Evolutionary conservation across 345 rosid genomes (phyloP).

Genomic region (Sisymbrium irio): DNA sequence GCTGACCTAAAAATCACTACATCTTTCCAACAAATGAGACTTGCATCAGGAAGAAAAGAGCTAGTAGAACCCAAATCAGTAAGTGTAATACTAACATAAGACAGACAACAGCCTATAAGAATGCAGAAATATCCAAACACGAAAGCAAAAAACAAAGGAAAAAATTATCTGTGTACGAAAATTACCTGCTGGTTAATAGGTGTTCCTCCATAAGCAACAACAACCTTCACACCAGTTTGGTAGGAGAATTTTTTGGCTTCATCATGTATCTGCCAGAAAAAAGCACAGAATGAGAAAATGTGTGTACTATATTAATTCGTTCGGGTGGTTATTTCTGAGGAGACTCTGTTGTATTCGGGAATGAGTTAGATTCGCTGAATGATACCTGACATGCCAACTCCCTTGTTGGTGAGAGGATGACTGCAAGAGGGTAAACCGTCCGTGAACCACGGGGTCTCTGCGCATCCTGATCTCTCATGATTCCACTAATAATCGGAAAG

Average conservation of each 20-base stretch:
- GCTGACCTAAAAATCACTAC: background rate
- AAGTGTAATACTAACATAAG: background rate
- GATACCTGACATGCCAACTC: constrained; percentile 90
- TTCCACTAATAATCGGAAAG: constrained; percentile 94
- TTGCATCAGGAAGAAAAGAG: constrained; percentile 1
- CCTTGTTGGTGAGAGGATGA: constrained; percentile 96
- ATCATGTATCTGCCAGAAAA: constrained; percentile 75
- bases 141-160: constrained; percentile 3
- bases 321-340: background rate
- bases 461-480: constrained; percentile 59
- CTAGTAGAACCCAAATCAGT: constrained; percentile 10
- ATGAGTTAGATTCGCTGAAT: background rate
- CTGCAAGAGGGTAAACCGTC: constrained; percentile 86
- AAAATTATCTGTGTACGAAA: background rate
- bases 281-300: background rate
- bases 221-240: constrained; percentile 98
- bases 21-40: background rate
- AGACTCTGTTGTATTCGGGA: background rate
- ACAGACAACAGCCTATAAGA: background rate
- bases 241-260: constrained; percentile 95
- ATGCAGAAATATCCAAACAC: background rate
- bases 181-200: constrained; percentile 90
- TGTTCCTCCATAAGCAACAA: constrained; percentile 99
- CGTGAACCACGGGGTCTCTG: constrained; percentile 92
- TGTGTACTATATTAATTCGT: background rate